Evolutionary conservation across 2,329 filamentous ascomycete species (phyloP), one percentile per base, ranked within the genome.

Genomic region (Seiridium unicorne): DNA sequence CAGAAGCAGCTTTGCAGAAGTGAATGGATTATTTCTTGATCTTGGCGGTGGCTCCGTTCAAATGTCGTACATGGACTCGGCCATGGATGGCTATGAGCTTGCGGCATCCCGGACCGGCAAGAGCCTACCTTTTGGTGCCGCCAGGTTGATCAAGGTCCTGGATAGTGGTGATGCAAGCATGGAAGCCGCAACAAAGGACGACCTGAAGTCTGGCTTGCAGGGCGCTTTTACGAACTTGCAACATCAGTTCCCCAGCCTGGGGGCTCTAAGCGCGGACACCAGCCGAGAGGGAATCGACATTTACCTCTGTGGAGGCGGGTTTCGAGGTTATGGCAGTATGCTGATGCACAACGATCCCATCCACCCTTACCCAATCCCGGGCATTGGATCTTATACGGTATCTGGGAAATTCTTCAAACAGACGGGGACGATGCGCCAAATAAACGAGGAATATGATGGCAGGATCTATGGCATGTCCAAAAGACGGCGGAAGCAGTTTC

Each of bases 261-360:
- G 75, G 10, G 75, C 80, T 13, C 73, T 87, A 5, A 68, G 65
- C 34, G 59, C 63, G 10, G 59, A 57, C 38, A 46, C 59, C 31
- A 62, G 62, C 6, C 49, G 62, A 8, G 79, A 78, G 1, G 83
- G 83, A 4, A 80, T 93, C 60, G 86, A 89, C 40, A 79, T 97
- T 7, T 97, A 93, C 72, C 86, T 97, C 60, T 96, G 91, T 63
- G 93, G 93, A 48, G 93, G 93, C 32, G 93, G 93, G 0, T 96
- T 97, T 71, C 82, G 93, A 42, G 93, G 93, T 13, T 97, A 96
- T 81, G 93, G 93, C 5, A 96, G 92, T 73, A 87, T 96, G 69
- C 81, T 97, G 57, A 93, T 96, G 89, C 88, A 90, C 70, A 84
- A 85, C 65, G 90, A 94, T 68, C 75, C 79, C 5, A 84, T 92